Evolutionary conservation across 139 green algal species (phyloP).

Genomic region (Monoraphidium neglectum): DNA sequence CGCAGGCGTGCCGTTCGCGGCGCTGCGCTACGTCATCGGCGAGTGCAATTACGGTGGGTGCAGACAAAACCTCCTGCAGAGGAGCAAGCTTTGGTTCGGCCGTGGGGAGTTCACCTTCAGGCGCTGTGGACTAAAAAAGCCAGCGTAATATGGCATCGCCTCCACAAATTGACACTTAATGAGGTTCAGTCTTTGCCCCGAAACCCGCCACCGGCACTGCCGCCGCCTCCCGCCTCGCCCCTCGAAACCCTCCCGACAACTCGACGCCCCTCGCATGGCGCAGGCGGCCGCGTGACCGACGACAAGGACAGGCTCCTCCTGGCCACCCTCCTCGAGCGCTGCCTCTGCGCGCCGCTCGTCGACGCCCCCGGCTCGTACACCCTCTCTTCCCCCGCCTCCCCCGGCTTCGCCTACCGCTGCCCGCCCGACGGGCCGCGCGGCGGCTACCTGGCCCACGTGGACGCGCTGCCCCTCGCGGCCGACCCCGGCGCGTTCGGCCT

Average conservation of each 20-base stretch:
- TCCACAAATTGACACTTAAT: too few relatives aligned
- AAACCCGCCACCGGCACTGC: slow-evolving; percentile 44
- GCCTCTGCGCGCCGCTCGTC: slow-evolving; percentile 54
- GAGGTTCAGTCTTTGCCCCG: too few relatives aligned
- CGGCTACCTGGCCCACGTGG: slow-evolving; percentile 58
- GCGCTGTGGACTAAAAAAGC: too few relatives aligned
- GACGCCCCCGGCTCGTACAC: slow-evolving; percentile 13
- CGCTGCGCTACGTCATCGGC: slow-evolving; percentile 68
- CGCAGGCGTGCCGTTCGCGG: slow-evolving; percentile 51
- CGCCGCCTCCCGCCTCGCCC: too few relatives aligned
- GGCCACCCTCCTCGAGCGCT: slow-evolving; percentile 59
- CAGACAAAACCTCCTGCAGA: too few relatives aligned
- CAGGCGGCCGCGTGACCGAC: slow-evolving; percentile 70
- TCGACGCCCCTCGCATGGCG: background rate
- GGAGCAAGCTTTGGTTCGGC: too few relatives aligned
- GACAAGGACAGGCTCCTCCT: slow-evolving; percentile 79
- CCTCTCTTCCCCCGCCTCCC: slow-evolving; percentile 28
- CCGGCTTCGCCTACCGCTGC: slow-evolving; percentile 54
- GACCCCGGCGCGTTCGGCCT: slow-evolving; percentile 71
- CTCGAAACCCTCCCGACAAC: too few relatives aligned
- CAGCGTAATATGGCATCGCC: too few relatives aligned
- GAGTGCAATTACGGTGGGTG: slow-evolving; percentile 74
- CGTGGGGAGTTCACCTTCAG: too few relatives aligned
- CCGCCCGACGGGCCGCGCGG: slow-evolving; percentile 42
- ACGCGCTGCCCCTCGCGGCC: slow-evolving; percentile 55